phyloP scores from a whole-genome alignment of 331 rosid genomes.

The Malus hybrid region DNA sequence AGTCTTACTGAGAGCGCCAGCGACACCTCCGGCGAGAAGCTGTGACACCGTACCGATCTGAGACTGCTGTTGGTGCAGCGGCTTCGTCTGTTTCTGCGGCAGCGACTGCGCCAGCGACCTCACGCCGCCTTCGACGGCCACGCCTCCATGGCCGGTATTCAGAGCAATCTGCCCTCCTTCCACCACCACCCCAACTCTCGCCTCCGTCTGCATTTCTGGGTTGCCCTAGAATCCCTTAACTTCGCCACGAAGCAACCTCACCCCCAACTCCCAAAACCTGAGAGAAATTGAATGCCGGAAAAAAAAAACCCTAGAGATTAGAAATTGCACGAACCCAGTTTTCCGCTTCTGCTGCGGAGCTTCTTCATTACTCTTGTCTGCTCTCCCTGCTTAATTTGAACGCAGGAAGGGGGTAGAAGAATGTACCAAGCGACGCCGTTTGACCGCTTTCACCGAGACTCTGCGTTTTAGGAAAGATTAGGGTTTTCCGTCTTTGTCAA shows the following conservation, averaged over 20 bases:
- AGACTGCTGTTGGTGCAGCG: constrained; percentile 45
- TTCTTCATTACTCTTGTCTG: background rate
- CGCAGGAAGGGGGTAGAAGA: background rate
- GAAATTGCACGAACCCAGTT: background rate
- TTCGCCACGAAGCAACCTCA: background rate
- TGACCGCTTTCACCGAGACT: background rate
- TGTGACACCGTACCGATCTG: constrained; percentile 83
- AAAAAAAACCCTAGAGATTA: background rate
- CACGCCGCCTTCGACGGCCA: constrained; percentile 53
- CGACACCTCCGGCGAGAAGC: constrained; percentile 92
- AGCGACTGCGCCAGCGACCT: constrained; percentile 33
- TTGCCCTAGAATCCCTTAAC: background rate
- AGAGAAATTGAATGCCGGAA: background rate
- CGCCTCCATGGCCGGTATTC: constrained; percentile 35
- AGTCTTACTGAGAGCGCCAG: constrained; percentile 87
- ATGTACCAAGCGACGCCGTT: constrained; percentile 17
- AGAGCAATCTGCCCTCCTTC: constrained; percentile 53
- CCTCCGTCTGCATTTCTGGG: constrained; percentile 79
- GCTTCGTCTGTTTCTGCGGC: constrained; percentile 24
- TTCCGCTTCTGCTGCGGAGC: constrained; percentile 4
- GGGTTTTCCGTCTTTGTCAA: constrained; percentile 1
- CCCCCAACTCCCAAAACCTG: background rate
- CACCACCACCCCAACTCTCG: constrained; percentile 65
- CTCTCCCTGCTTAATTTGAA: constrained; percentile 25
- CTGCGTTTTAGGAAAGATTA: background rate